These are phyloP conservation scores for Phytopythium kandeliae DNA, from an alignment of 352 stramenopile genomes.

Conservation along the genomic window DNA sequence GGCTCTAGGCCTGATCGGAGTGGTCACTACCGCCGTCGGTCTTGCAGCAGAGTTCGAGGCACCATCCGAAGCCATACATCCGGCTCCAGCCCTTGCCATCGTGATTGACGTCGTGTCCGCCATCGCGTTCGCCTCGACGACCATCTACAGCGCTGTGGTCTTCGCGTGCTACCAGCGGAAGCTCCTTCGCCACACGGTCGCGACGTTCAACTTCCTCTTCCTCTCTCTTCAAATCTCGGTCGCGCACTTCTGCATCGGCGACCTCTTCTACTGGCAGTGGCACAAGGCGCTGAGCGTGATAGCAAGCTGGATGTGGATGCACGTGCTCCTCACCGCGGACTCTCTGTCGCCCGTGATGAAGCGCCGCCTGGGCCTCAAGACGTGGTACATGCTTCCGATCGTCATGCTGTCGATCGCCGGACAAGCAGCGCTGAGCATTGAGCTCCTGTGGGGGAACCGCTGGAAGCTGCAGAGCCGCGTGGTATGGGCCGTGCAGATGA, in stretches of 20 bases:
- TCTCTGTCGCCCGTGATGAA: slow-evolving; percentile 11
- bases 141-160: background rate
- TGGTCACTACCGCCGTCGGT: no score
- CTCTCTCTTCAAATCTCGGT: slow-evolving; percentile 13
- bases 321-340: slow-evolving; percentile 11
- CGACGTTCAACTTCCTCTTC: slow-evolving; percentile 16
- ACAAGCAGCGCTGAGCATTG: background rate
- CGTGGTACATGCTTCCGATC: slow-evolving; percentile 1
- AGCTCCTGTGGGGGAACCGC: background rate
- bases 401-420: background rate
- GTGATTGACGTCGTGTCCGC: background rate
- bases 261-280: slow-evolving; percentile 9
- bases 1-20: background rate
- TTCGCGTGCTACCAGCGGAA: slow-evolving; percentile 8
- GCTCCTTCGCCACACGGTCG: slow-evolving; percentile 2
- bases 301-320: slow-evolving; percentile 14
- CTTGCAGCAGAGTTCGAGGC: no score
- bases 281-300: background rate
- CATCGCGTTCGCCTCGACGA: no score
- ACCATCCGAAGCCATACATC: no score
- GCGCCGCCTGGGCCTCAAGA: slow-evolving; percentile 1
- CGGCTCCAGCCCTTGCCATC: no score
- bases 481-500: background rate
- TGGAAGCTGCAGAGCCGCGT: background rate
- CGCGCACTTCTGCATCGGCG: slow-evolving; percentile 6